phyloP scores from a whole-genome alignment of 768 basidiomycete species.

The Piloderma croceum region DNA sequence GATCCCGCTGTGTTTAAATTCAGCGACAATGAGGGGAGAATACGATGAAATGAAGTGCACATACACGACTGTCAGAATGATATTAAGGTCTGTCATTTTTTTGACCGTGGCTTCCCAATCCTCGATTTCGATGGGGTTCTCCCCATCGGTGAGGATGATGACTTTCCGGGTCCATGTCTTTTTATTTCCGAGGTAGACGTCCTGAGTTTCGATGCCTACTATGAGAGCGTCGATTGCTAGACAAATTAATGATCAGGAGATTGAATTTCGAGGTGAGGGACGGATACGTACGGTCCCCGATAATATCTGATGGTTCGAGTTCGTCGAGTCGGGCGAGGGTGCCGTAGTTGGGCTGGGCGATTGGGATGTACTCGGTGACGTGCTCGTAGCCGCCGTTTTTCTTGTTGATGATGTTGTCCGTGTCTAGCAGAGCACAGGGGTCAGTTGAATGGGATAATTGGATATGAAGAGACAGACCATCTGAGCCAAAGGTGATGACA shows the following conservation, averaged over 20 bases:
- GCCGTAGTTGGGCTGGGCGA: constrained; percentile 56
- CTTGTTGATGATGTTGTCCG: constrained; percentile 57
- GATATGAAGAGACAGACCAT: constrained; percentile 49
- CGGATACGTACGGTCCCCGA: constrained; percentile 61
- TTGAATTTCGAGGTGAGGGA: background rate
- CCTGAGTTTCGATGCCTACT: constrained; percentile 79
- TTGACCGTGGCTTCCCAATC: constrained; percentile 66
- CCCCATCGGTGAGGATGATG: constrained; percentile 80
- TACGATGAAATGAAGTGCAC: constrained; percentile 22
- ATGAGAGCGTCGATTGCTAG: constrained; percentile 83
- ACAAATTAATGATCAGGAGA: constrained; percentile 3
- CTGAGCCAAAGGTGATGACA: constrained; percentile 82
- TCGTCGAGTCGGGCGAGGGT: constrained; percentile 64
- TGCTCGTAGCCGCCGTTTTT: constrained; percentile 67
- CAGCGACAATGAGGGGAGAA: background rate
- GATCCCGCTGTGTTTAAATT: constrained; percentile 54
- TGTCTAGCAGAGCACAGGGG: constrained; percentile 41
- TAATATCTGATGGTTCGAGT: constrained; percentile 47
- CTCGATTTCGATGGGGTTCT: constrained; percentile 64
- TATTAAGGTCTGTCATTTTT: constrained; percentile 55
- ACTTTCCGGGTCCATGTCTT: constrained; percentile 83
- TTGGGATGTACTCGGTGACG: constrained; percentile 64
- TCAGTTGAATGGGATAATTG: no score
- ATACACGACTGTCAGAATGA: constrained; percentile 70
- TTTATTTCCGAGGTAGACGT: constrained; percentile 59